Base-by-base conservation (phyloP, 2,329 filamentous ascomycete genomes). In the Aspergillus quadrilineatus region DNA sequence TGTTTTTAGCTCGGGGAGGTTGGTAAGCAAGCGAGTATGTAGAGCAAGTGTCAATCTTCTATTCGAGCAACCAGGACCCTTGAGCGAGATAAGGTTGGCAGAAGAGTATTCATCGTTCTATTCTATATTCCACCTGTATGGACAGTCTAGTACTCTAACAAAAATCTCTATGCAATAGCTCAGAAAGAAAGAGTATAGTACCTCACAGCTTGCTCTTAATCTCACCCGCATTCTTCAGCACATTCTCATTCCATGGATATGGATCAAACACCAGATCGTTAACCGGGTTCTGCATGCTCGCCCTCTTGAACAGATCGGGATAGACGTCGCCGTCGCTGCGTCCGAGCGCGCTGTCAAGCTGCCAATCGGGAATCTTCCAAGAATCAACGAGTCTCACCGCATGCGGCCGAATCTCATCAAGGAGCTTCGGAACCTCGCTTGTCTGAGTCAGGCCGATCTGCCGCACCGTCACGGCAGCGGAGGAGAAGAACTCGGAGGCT, bases 291-390 rank as follows among this genome's bases (percentile, higher is more conserved):
- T 88, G 73, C 76, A 89, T 82, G 59, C 83, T 86, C 0, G 89
- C 89, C 12, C 89, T 77, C 66, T 85, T 78, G 75, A 91, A 92
- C 77, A 92, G 80, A 65, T 91, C 89, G 70, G 89, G 86, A 64
- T 92, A 92, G 1, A 91, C 89, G 65, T 88, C 86, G 17, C 89
- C 89, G 59, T 92, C 89, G 43, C 82, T 83, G 1, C 88, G 79
- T 1, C 89, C 89, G 39, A 92, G 71, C 56, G 83, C 85, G 64
- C 83, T 87, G 69, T 92, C 88, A 2, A 92, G 80, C 65, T 89
- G 86, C 87, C 87, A 92, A 69, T 92, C 89, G 1, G 88, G 85
- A 73, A 92, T 89, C 58, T 84, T 83, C 89, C 89, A 92, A 0
- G 86, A 78, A 66, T 92, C 89, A 0, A 90, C 88, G 9, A 92